Evolutionary conservation across 2,329 filamentous ascomycete species (phyloP), one percentile per base, ranked within the genome.

Genomic region (Dothistroma pini): DNA sequence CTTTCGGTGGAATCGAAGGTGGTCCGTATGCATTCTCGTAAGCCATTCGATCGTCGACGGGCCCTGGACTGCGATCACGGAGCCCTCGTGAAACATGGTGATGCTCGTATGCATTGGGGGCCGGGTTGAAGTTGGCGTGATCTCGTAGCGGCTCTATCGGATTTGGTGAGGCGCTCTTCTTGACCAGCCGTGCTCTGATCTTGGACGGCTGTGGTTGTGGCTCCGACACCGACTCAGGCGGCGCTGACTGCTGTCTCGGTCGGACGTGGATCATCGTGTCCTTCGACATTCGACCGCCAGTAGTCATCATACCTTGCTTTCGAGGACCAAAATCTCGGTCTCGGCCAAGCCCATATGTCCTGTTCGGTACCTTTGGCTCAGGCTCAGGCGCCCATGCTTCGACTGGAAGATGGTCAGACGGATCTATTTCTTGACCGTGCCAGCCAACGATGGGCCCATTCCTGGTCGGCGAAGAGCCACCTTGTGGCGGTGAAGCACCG

Each of bases 381-480:
- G 89, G 89, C 69, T 92, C 89, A 0, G 89, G 89, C 1, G 89
- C 89, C 89, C 89, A 92, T 1, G 85, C 85, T 58, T 90, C 86
- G 72, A 91, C 84, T 0, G 90, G 90, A 14, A 93, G 80, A 71
- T 93, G 89, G 73, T 93, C 90, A 0, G 89, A 91, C 0, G 90
- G 90, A 70, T 93, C 90, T 58, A 93, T 83, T 69, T 91, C 88
- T 58, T 88, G 83, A 7, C 90, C 90, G 71, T 91, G 89, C 64
- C 89, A 83, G 0, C 86, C 89, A 57, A 92, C 86, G 63, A 93
- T 91, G 70, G 90, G 90, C 9, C 85, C 87, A 57, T 86, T 71
- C 14, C 47, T 38, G 10, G 54, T 57, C 3, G 35, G 47, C n/a
- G 51, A 53, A 41, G 48, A 47, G 9, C 31, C 12, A 10, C 32